Base-by-base conservation (phyloP, 495 filamentous ascomycete genomes). In the Aspergillus nanangensis region DNA sequence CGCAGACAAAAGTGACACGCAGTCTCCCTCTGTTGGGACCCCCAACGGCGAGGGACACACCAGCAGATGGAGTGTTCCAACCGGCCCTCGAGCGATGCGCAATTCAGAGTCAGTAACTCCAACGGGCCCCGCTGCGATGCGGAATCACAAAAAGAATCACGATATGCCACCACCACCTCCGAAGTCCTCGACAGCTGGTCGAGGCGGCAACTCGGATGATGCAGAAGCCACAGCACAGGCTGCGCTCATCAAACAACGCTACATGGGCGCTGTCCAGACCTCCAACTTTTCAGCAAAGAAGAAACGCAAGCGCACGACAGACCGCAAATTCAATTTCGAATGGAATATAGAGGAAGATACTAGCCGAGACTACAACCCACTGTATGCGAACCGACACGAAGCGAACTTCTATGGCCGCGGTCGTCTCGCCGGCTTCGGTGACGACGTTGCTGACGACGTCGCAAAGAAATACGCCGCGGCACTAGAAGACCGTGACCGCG, bases 251-350 rank as follows among this genome's bases (percentile, higher is more conserved):
- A 78, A 87, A 45, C 82, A 90, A 37, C 75, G 86, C 38, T 98
- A 98, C 57, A 95, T 98, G 90, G 93, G 93, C 5, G 83, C 86
- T 9, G 88, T 95, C 38, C 80, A 86, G 49, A 83, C 83, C 38
- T 94, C 88, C 3, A 96, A 82, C 22, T 95, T 96, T 59, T 94
- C 90, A 0, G 90, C 89, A 8, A 94, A 95, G 76, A 97, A 97
- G 77, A 98, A 97, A 73, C 79, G 92, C 38, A 84, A 85, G 63
- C 77, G 94, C 50, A 95, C 91, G 1, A 90, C 89, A 8, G 92
- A 96, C 62, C 88, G 91, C 67, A 96, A 97, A 60, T 98, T 98
- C 76, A 98, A 96, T 58, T 97, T 99, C 53, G 93, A 97, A 62
- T 99, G 93, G 93, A 95, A 95, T 53, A 76, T 80, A 2, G 90